These are phyloP conservation scores for Noccaea caerulescens DNA, from an alignment of 345 rosid genomes.

Conservation along the genomic window DNA sequence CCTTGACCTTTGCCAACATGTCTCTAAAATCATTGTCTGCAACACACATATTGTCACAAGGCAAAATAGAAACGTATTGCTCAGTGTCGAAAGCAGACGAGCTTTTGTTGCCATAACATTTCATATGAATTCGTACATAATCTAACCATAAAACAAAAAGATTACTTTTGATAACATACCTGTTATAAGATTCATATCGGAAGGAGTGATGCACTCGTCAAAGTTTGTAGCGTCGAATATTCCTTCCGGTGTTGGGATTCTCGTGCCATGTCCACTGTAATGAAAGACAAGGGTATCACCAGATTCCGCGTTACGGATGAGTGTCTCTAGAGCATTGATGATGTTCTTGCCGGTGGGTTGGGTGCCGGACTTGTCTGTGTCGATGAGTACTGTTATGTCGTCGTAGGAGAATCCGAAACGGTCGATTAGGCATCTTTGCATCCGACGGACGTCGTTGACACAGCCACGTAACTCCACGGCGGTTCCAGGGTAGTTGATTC, in stretches of 20 bases:
- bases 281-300: slow-evolving; percentile 77
- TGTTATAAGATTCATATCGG: slow-evolving; percentile 37
- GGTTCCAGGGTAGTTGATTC: slow-evolving; percentile 82
- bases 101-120: background rate
- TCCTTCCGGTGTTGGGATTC: slow-evolving; percentile 77
- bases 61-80: background rate
- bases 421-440: slow-evolving; percentile 57
- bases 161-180: slow-evolving; percentile 16
- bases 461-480: slow-evolving; percentile 84
- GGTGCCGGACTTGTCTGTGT: slow-evolving; percentile 64
- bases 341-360: slow-evolving; percentile 86
- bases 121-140: background rate
- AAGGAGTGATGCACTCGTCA: slow-evolving; percentile 62
- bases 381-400: slow-evolving; percentile 64
- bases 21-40: slow-evolving; percentile 39
- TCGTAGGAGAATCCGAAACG: slow-evolving; percentile 67
- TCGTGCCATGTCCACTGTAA: slow-evolving; percentile 95
- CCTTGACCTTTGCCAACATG: slow-evolving; percentile 12
- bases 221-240: slow-evolving; percentile 73
- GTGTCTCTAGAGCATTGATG: slow-evolving; percentile 51
- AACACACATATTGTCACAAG: background rate
- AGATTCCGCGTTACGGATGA: slow-evolving; percentile 51
- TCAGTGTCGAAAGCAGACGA: background rate
- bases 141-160: background rate
- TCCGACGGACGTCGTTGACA: slow-evolving; percentile 79